Conservation (phyloP, 179 eudicot genomes). For the Silene noctiflora region DNA sequence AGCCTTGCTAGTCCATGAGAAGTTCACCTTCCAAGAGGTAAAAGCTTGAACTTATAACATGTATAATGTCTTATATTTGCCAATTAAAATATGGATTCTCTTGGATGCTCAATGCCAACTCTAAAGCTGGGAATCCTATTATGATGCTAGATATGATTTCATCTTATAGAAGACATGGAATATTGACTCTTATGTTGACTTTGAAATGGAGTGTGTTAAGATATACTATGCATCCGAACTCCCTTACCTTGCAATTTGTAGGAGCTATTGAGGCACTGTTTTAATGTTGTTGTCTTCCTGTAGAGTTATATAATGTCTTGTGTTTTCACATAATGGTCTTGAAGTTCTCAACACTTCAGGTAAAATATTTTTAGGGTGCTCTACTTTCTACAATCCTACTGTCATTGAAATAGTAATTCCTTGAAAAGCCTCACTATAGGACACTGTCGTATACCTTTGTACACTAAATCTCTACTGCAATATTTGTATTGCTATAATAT, state of each 20-base stretch:
- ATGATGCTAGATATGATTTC: not conserved
- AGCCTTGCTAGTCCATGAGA: conserved; percentile 72
- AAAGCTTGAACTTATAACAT: not conserved
- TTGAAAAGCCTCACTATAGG: not conserved
- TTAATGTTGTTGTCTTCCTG: not conserved
- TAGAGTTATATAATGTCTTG: not conserved
- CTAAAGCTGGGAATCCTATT: not conserved
- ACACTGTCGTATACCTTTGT: not conserved
- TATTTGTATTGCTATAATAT: too few relatives aligned
- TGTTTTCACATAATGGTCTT: too few relatives aligned
- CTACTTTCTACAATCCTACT: not conserved
- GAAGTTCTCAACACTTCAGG: not conserved
- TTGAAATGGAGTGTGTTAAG: not conserved
- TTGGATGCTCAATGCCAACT: too few relatives aligned
- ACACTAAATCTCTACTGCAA: not conserved
- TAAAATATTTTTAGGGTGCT: not conserved
- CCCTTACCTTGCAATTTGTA: too few relatives aligned
- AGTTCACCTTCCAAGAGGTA: conserved; percentile 87
- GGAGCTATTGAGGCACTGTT: too few relatives aligned
- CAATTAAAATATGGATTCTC: too few relatives aligned
- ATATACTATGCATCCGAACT: too few relatives aligned
- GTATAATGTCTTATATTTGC: not conserved
- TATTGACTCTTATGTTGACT: not conserved
- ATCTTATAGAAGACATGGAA: not conserved
- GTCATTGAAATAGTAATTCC: not conserved